phyloP scores from a whole-genome alignment of 139 green algal genomes.

The Micractinium conductrix region DNA sequence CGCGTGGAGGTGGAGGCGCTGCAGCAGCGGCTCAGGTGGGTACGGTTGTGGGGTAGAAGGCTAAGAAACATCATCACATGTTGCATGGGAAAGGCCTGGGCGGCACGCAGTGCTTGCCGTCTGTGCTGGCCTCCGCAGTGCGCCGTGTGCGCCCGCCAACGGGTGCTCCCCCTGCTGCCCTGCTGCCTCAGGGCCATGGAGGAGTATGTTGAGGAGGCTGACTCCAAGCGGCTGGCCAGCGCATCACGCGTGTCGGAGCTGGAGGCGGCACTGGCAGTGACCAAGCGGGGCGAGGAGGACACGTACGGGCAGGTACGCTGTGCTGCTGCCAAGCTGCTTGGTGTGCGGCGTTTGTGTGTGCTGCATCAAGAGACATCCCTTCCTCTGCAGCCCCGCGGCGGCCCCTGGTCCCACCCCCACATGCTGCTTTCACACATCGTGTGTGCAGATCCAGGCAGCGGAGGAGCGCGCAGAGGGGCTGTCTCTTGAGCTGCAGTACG shows the following conservation, averaged over 20 bases:
- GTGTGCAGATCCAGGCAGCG: constrained; percentile 25
- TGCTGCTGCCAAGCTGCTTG: too few relatives aligned
- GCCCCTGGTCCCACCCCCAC: not conserved
- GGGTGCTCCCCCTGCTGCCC: too few relatives aligned
- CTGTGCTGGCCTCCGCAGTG: too few relatives aligned
- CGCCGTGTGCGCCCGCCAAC: too few relatives aligned
- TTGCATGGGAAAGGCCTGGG: too few relatives aligned
- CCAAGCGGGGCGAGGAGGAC: constrained; percentile 19
- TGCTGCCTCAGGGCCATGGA: constrained; percentile 34
- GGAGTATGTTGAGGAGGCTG: constrained; percentile 42
- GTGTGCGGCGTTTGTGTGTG: too few relatives aligned
- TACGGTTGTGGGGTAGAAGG: not conserved
- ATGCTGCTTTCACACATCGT: not conserved
- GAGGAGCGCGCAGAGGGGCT: constrained; percentile 39
- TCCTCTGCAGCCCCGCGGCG: too few relatives aligned
- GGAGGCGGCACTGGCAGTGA: constrained; percentile 2
- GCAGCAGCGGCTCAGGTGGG: constrained; percentile 27
- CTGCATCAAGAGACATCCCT: too few relatives aligned
- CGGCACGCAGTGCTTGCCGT: too few relatives aligned
- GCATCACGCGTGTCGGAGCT: constrained; percentile 11
- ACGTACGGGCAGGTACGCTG: constrained; percentile 18
- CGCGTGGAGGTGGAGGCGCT: constrained; percentile 48
- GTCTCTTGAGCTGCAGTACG: constrained; percentile 48
- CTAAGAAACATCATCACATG: too few relatives aligned
- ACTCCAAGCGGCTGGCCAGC: constrained; percentile 1